Evolutionary conservation across 2,329 filamentous ascomycete genomes (phyloP).

Genomic region (Clarireedia monteithiana): DNA sequence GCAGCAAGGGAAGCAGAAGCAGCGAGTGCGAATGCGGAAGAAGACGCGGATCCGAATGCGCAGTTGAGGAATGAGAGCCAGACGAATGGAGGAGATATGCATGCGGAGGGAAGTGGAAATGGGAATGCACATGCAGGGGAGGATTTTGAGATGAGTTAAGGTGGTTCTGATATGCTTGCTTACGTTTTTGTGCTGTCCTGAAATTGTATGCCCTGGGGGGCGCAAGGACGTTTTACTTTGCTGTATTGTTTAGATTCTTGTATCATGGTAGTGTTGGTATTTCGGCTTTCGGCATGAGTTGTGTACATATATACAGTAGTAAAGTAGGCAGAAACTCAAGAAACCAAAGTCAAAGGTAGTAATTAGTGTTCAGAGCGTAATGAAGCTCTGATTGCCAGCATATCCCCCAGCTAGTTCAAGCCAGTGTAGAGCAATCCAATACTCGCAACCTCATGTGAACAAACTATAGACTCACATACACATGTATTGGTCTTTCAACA

Average conservation of each 20-base stretch:
- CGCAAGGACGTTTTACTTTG: too few relatives aligned
- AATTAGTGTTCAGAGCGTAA: too few relatives aligned
- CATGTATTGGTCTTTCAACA: too few relatives aligned
- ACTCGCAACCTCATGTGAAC: neutral
- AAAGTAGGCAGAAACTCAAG: neutral
- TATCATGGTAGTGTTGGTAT: neutral
- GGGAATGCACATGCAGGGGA: neutral
- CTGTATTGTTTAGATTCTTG: neutral
- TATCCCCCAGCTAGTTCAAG: neutral
- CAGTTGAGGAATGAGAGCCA: slow-evolving; percentile 27
- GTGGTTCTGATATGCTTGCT: neutral
- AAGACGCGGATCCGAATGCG: slow-evolving; percentile 25
- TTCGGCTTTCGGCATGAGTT: neutral
- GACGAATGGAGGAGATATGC: neutral
- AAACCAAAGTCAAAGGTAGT: neutral
- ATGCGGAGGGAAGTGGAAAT: neutral
- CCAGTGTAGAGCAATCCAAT: neutral
- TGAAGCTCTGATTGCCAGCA: too few relatives aligned
- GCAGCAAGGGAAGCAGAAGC: slow-evolving; percentile 30
- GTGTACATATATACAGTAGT: too few relatives aligned
- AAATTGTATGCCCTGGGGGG: too few relatives aligned
- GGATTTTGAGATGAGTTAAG: slow-evolving; percentile 27
- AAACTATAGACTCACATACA: neutral
- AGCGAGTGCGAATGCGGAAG: slow-evolving; percentile 12
- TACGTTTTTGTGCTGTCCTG: neutral